Base-by-base conservation (phyloP, 176 grass and related monocot genomes). In the Oryza longistaminata region DNA sequence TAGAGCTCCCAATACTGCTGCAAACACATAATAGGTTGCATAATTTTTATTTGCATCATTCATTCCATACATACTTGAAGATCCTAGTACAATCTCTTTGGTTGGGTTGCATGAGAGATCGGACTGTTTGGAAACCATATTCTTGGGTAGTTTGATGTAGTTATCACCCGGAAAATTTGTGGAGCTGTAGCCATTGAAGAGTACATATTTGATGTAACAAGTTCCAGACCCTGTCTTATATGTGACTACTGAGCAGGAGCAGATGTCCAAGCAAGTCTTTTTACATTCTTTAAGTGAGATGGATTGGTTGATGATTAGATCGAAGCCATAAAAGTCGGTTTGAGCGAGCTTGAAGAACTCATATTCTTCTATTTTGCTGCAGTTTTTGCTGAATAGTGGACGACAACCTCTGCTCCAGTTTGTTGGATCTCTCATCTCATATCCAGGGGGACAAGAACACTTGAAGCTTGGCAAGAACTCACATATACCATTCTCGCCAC, bases 401-500 rank as follows among this genome's bases (percentile, higher is more conserved):
- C 50, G 73, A 71, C 93, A 94, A 61, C 90, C 93, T 80, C 80
- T 86, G 73, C 71, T 85, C 90, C 93, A 92, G 22, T 78, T 81
- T 3, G 80, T 61, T 8, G 15, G 75, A 81, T 94, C 77, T 29
- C 13, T 66, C 80, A 90, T 89, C 84, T 90, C 84, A 75, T 87
- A 82, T 66, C 80, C 89, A 44, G 87, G 89, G 2, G 84, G 77
- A 44, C 93, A 94, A 26, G 73, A 85, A 50, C 77, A 92, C 37
- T 65, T 45, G 16, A 66, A 80, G 26, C 45, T 85, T 19, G 87
- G 89, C 10, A 52, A 73, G 40, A 80, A 90, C 24, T 88, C 48
- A 43, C 87, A 92, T 64, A 95, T 78, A 25, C 88, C 90, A 62
- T 95, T 88, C 80, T 81, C 22, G 77, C 93, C 90, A 70, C 93